phyloP scores from a whole-genome alignment of 805 yeast species.

The Citeromyces nyonsensis region DNA sequence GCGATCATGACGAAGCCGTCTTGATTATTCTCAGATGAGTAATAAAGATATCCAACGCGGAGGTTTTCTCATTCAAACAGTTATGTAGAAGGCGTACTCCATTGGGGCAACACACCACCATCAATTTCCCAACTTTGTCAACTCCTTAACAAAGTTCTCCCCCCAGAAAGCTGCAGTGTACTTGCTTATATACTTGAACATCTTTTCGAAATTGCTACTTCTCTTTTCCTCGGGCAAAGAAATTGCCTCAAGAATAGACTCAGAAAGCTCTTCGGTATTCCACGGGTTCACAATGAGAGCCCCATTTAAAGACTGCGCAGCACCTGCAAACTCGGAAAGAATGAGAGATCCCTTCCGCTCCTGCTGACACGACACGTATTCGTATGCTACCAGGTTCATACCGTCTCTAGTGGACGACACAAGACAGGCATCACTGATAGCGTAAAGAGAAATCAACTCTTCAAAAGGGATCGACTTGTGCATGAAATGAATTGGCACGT shows the following conservation, averaged over 20 bases:
- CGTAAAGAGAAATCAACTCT: constrained; percentile 79
- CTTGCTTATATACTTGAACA: constrained; percentile 79
- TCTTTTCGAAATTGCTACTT: constrained; percentile 61
- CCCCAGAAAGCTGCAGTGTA: constrained; percentile 98
- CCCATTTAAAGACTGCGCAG: constrained; percentile 96
- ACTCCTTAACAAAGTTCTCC: constrained; percentile 82
- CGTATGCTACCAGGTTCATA: constrained; percentile 93
- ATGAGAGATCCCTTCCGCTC: constrained; percentile 70
- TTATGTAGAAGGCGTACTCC: too few relatives aligned
- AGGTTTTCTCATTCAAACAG: too few relatives aligned
- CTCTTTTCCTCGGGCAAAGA: constrained; percentile 77
- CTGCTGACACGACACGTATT: constrained; percentile 91
- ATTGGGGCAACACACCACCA: too few relatives aligned
- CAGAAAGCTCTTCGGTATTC: constrained; percentile 91
- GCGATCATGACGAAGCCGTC: too few relatives aligned
- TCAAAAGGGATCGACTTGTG: constrained; percentile 86
- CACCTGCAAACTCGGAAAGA: constrained; percentile 93
- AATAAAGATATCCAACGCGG: too few relatives aligned
- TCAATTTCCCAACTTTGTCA: constrained; percentile 22
- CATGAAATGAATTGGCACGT: constrained; percentile 94
- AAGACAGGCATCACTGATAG: constrained; percentile 77
- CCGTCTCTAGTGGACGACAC: constrained; percentile 96
- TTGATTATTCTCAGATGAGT: too few relatives aligned
- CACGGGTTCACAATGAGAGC: constrained; percentile 92
- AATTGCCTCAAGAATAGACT: constrained; percentile 73